Conservation (phyloP, 2,329 filamentous ascomycete genomes). For the Pestalotiopsis sp. region DNA sequence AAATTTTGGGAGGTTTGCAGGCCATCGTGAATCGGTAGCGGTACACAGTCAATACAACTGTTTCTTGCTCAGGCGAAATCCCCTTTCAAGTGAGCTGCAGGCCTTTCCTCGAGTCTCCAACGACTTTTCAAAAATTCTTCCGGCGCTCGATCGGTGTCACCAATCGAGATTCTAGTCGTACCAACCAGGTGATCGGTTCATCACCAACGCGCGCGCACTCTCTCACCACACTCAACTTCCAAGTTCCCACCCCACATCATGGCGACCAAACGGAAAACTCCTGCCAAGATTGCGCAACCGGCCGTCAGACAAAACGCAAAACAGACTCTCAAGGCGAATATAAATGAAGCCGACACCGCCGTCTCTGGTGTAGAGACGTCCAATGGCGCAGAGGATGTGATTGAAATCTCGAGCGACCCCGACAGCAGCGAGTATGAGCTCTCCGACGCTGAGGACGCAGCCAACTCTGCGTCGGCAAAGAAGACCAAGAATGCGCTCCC, state of each 20-base stretch:
- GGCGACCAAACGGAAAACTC: slow-evolving; percentile 64
- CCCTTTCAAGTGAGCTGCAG: background rate
- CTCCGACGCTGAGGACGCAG: slow-evolving; percentile 43
- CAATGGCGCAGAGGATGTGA: slow-evolving; percentile 40
- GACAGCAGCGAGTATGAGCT: slow-evolving; percentile 49
- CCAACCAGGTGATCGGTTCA: background rate
- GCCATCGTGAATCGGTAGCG: background rate
- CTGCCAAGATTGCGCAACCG: slow-evolving; percentile 59
- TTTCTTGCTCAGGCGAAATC: background rate
- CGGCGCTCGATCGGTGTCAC: background rate
- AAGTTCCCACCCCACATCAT: slow-evolving; percentile 35
- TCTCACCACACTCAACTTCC: background rate
- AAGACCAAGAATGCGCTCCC: slow-evolving; percentile 21
- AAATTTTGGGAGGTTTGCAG: slow-evolving; percentile 3
- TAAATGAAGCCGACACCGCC: slow-evolving; percentile 61
- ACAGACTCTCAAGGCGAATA: slow-evolving; percentile 47
- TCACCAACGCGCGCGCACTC: background rate
- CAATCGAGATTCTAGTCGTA: background rate
- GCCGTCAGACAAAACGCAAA: slow-evolving; percentile 57
- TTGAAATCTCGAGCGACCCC: slow-evolving; percentile 62
- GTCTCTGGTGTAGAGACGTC: slow-evolving; percentile 47
- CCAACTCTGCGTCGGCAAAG: slow-evolving; percentile 13
- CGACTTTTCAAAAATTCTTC: background rate
- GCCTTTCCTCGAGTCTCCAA: background rate
- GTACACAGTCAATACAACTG: background rate